Conservation (phyloP, 345 rosid species). For the Leavenworthia alabamica region DNA sequence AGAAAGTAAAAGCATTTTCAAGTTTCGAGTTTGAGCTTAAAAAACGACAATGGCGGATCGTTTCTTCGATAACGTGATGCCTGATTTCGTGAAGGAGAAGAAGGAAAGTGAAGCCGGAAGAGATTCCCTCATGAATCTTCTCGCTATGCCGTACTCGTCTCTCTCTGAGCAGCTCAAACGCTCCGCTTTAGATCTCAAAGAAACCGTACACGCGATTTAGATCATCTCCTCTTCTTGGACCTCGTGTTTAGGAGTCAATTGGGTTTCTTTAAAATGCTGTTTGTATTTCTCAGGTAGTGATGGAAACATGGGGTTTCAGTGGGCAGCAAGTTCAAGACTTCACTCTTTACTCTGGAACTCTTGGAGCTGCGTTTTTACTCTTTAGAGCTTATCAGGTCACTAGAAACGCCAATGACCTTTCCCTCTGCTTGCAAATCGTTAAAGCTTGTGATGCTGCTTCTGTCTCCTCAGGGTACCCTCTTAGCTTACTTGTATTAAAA, state of each 20-base stretch:
- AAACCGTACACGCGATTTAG: constrained; percentile 33
- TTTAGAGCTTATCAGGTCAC: constrained; percentile 44
- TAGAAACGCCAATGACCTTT: constrained; percentile 39
- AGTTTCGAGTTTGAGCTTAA: no score
- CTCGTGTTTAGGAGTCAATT: neutral
- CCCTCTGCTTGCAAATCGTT: constrained; percentile 43
- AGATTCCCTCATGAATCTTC: constrained; percentile 56
- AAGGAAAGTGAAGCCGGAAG: constrained; percentile 6
- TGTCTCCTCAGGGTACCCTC: constrained; percentile 35
- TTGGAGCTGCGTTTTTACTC: constrained; percentile 55
- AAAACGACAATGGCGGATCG: constrained; percentile 51
- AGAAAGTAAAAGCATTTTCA: no score
- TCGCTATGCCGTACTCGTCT: constrained; percentile 51
- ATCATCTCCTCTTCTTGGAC: neutral
- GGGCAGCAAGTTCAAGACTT: constrained; percentile 43
- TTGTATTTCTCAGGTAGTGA: constrained; percentile 36
- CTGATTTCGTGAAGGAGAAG: constrained; percentile 45
- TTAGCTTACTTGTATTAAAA: neutral
- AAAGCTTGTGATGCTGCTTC: constrained; percentile 57
- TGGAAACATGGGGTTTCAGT: constrained; percentile 50
- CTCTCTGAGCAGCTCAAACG: constrained; percentile 56
- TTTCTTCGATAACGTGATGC: constrained; percentile 58
- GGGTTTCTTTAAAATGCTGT: neutral
- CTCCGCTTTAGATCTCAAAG: constrained; percentile 70
- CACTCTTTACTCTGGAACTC: constrained; percentile 44